Evolutionary conservation across 441 rosid genomes (phyloP).

Genomic region (Biscutella laevigata): DNA sequence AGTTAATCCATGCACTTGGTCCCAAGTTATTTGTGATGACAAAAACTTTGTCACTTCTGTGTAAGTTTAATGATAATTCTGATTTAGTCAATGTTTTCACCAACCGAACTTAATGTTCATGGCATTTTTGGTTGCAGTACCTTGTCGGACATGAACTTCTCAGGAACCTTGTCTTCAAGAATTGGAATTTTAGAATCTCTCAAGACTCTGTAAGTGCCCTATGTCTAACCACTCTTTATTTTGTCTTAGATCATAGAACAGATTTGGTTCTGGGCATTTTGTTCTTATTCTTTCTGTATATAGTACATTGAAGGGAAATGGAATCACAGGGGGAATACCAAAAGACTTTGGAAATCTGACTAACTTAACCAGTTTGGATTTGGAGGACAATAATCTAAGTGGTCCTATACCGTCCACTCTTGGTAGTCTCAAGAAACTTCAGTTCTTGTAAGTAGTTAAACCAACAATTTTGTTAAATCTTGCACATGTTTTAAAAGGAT

Average conservation of each 20-base stretch:
- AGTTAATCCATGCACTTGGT: slow-evolving; percentile 93
- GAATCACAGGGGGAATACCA: slow-evolving; percentile 75
- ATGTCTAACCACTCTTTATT: not conserved
- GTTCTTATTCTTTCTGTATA: slow-evolving; percentile 7
- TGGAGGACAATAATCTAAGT: slow-evolving; percentile 64
- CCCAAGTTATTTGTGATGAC: slow-evolving; percentile 60
- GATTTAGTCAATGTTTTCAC: not conserved
- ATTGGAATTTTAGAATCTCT: slow-evolving; percentile 55
- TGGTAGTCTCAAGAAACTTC: slow-evolving; percentile 76
- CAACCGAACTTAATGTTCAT: not conserved
- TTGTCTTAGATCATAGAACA: not conserved
- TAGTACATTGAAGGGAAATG: slow-evolving; percentile 84
- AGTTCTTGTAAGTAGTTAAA: slow-evolving; percentile 66
- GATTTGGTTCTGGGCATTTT: not conserved
- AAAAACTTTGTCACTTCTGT: slow-evolving; percentile 53
- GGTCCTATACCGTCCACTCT: slow-evolving; percentile 76
- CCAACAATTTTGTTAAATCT: slow-evolving; percentile 13
- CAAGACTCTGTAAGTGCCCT: slow-evolving; percentile 55
- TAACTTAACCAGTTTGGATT: slow-evolving; percentile 72
- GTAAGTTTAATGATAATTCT: slow-evolving; percentile 36
- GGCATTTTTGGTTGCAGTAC: slow-evolving; percentile 41
- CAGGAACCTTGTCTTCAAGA: slow-evolving; percentile 60
- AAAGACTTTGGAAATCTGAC: slow-evolving; percentile 73
- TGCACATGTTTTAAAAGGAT: slow-evolving; percentile 1
- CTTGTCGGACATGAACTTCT: slow-evolving; percentile 68